These are phyloP conservation scores for Sanghuangporus sanghuang DNA, from an alignment of 1,284 basidiomycete species.

Conservation along the genomic window DNA sequence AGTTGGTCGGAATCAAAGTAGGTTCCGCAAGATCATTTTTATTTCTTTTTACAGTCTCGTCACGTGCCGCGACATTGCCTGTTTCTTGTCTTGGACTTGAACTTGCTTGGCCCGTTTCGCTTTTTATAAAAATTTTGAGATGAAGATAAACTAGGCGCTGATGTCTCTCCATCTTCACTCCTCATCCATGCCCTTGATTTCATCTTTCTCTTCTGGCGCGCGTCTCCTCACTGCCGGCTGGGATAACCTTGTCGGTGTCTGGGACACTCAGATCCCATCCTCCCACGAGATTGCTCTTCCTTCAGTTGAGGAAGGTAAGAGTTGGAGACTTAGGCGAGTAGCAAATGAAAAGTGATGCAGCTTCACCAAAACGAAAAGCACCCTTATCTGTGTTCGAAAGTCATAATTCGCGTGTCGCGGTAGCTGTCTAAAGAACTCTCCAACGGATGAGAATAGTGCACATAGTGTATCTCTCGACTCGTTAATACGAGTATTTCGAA, in stretches of 20 bases:
- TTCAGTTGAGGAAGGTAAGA: background rate
- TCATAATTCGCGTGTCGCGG: too few species aligned
- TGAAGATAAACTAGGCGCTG: slow-evolving; percentile 33
- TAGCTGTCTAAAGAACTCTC: too few species aligned
- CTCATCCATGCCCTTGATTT: slow-evolving; percentile 61
- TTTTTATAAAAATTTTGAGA: slow-evolving; percentile 35
- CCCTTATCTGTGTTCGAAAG: slow-evolving; percentile 63
- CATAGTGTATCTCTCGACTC: slow-evolving; percentile 75
- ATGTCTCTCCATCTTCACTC: slow-evolving; percentile 72
- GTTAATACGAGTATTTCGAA: slow-evolving; percentile 62
- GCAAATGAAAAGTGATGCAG: slow-evolving; percentile 23
- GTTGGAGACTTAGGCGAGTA: slow-evolving; percentile 4
- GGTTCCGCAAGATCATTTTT: too few species aligned
- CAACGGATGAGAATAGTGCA: slow-evolving; percentile 31
- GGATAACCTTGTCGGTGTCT: slow-evolving; percentile 81
- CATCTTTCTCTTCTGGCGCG: slow-evolving; percentile 46
- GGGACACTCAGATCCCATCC: slow-evolving; percentile 58
- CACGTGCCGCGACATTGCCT: too few species aligned
- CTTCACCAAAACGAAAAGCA: slow-evolving; percentile 47
- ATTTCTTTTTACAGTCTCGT: too few species aligned
- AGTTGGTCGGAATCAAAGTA: too few species aligned
- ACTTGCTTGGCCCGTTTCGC: too few species aligned
- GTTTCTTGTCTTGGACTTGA: too few species aligned
- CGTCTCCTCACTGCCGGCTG: slow-evolving; percentile 73
- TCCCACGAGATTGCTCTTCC: slow-evolving; percentile 53